These are phyloP conservation scores for Exobasidium cylindrosporum DNA, from an alignment of 1,284 basidiomycete species.

Conservation along the genomic window DNA sequence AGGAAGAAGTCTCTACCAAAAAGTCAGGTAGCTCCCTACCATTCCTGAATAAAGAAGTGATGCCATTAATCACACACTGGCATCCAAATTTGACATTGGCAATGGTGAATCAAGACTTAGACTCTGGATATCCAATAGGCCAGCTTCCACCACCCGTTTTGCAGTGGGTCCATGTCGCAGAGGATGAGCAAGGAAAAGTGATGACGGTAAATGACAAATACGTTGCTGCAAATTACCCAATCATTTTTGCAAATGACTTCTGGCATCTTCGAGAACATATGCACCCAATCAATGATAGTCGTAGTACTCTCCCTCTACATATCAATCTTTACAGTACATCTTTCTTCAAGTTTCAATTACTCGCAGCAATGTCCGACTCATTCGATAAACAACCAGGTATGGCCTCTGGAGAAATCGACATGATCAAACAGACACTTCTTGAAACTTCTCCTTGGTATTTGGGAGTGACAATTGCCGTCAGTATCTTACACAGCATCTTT, in stretches of 20 bases:
- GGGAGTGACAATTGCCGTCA: conserved; percentile 70
- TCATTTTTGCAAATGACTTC: conserved; percentile 91
- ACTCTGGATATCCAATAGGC: conserved; percentile 61
- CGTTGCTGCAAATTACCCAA: conserved; percentile 76
- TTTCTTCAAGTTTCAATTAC: conserved; percentile 54
- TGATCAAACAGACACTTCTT: conserved; percentile 39
- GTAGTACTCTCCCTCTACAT: conserved; percentile 66
- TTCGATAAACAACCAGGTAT: conserved; percentile 68
- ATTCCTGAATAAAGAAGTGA: conserved; percentile 14
- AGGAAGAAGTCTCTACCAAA: conserved; percentile 58
- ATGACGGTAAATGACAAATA: conserved; percentile 4
- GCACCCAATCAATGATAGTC: conserved; percentile 54
- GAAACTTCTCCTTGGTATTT: conserved; percentile 92
- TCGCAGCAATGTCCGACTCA: conserved; percentile 57
- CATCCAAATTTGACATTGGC: conserved; percentile 84
- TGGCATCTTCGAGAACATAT: conserved; percentile 60
- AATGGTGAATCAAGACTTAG: conserved; percentile 65
- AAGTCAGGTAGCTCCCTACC: background rate
- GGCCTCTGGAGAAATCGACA: conserved; percentile 67
- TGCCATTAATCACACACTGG: conserved; percentile 72
- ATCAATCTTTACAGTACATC: conserved; percentile 76
- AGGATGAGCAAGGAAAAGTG: conserved; percentile 18
- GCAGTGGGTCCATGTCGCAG: conserved; percentile 46
- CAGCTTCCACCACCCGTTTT: conserved; percentile 66
- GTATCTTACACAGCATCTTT: conserved; percentile 78